Base-by-base conservation (phyloP, 2,329 filamentous ascomycete genomes). In the Aspergillus spinulosporus region DNA sequence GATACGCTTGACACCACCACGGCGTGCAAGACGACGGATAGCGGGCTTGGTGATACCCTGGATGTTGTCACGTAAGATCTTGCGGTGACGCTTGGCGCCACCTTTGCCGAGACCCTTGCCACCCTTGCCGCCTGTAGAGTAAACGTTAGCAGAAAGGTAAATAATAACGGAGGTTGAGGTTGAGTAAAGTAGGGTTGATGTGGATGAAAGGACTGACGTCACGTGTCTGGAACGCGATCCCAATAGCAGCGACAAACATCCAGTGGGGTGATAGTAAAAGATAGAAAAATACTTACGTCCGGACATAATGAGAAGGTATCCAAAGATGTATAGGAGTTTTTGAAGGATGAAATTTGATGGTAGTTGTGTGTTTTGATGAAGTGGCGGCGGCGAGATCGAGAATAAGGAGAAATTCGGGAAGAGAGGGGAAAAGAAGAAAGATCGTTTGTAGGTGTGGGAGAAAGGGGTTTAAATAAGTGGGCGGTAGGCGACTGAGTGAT, bases 1-100 rank as follows among this genome's bases (percentile, higher is more conserved):
- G 74, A 97, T 97, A 96, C 92, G 92, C 90, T 97, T 97, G 85
- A 97, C 92, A 92, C 92, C 92, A 78, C 93, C 92, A 95, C 92
- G 92, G 82, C 92, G 92, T 64, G 92, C 92, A 76, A 97, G 92
- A 95, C 93, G 92, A 72, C 92, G 89, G 81, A 97, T 97, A 69
- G 92, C 92, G 70, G 92, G 93, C 89, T 97, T 97, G 76, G 92
- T 97, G 77, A 97, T 97, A 82, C 92, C 92, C 84, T 97, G 92
- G 76, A 97, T 97, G 89, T 97, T 97, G 89, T 97, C 93, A 80
- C 93, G 92, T 79, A 97, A 85, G 85, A 97, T 97, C 90, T 97
- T 97, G 74, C 93, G 88, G 83, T 97, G 93, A 80, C 93, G 93
- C 89, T 97, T 97, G 81, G 93, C 93, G 80, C 93, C 93, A 65